Conservation (phyloP, 1,284 basidiomycete genomes). For the Ustilago cynodontis region DNA sequence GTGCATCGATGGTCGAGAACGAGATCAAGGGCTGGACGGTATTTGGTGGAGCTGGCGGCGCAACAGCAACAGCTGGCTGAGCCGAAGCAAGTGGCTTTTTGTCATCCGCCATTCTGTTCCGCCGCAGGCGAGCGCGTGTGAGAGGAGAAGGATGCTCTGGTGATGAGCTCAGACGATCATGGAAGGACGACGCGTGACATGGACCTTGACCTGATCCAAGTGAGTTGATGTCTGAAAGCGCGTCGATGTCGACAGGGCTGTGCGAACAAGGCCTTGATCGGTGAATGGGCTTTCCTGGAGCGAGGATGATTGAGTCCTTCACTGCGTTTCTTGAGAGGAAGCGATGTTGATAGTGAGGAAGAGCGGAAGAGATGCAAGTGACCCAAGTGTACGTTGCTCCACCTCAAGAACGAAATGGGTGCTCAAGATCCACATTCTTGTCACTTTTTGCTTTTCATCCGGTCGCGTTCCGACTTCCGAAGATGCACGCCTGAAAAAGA, state of each 20-base stretch:
- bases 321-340: not conserved
- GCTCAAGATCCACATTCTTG: not conserved
- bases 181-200: slow-evolving; percentile 8
- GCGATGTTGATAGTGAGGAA: not conserved
- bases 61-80: slow-evolving; percentile 7
- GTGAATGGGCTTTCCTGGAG: no score
- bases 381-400: not conserved
- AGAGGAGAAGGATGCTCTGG: not conserved
- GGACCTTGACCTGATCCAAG: not conserved
- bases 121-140: not conserved
- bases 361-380: not conserved
- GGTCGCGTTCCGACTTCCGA: not conserved
- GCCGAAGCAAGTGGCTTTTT: slow-evolving; percentile 12
- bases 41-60: slow-evolving; percentile 6
- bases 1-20: slow-evolving; percentile 70
- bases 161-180: not conserved
- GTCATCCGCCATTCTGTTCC: slow-evolving; percentile 16
- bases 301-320: no score
- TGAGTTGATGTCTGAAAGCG: not conserved
- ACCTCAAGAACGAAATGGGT: not conserved
- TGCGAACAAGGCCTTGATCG: not conserved
- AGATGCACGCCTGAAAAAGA: not conserved
- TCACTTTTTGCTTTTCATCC: not conserved
- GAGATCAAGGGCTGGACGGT: slow-evolving; percentile 66
- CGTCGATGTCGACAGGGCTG: not conserved